Base-by-base conservation (phyloP, 2,329 filamentous ascomycete genomes). In the Cordyceps tenuipes region DNA sequence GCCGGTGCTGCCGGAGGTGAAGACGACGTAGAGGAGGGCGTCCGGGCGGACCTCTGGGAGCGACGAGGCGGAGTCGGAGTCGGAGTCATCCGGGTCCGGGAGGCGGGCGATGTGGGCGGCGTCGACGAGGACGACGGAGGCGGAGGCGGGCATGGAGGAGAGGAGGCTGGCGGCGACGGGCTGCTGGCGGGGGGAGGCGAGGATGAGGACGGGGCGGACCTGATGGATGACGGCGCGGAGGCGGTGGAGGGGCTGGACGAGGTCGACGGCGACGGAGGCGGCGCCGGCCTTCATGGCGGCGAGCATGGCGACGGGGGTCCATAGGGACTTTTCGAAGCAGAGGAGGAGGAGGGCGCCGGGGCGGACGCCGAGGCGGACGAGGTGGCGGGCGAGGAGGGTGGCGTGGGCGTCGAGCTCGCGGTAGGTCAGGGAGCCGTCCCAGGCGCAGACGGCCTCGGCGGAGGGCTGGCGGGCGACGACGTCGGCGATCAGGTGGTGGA, bases 1-100 rank as follows among this genome's bases (percentile, higher is more conserved):
- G 5, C 79, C 79, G 0, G 79, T 81, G 26, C 75, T 79, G 23
- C 79, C 79, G 13, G 78, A 80, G n/a, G 79, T 81, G 64, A 81
- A 82, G 66, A 80, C 77, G 64, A 81, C 76, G 26, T 68, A 68
- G 1, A 59, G 13, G 3, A 57, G 31, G 44, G 50, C 36, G 23
- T 17, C 47, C 5, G 62, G 52, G 48, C 41, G 26, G n/a, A 46
- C 53, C 36, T 19, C 43, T 4, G 54, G 46, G 31, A 53, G 61
- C 51, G n/a, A n/a, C n/a, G n/a, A n/a, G n/a, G 5, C 12, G n/a
- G 26, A 21, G 36, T 41, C 10, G 23, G 2, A 2, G 23, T 23
- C 23, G 23, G 2, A 2, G 23, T 23, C 23, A 4, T 23, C 23
- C 23, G 23, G 23, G 31, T 9, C 2, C 12, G 53, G 53, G 8